A percentile compares a stretch with the other conserved stretches of the same genome.
These are phyloP conservation scores for Fusarium sp. DNA, from an alignment of 2,329 filamentous ascomycete genomes.

Conservation along the genomic window DNA sequence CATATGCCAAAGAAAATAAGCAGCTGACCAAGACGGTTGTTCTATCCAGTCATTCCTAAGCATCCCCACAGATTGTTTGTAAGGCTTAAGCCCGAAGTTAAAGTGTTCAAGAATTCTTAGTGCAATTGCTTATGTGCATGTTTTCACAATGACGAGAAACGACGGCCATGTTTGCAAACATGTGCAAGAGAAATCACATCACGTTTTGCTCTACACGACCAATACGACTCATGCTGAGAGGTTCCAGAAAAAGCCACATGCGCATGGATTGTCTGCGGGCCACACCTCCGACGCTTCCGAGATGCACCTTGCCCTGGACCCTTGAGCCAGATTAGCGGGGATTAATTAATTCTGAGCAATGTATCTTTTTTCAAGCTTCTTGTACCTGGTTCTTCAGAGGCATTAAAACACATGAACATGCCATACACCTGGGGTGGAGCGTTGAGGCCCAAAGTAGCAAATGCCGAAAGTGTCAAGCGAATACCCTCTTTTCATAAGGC, in stretches of 20 bases:
- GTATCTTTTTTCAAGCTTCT: slow-evolving; percentile 30
- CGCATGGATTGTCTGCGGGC: slow-evolving; percentile 4
- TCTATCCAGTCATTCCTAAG: background rate
- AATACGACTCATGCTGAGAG: slow-evolving; percentile 10
- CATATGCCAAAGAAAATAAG: slow-evolving; percentile 12
- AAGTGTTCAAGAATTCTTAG: background rate
- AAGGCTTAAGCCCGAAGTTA: slow-evolving; percentile 14
- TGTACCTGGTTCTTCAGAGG: slow-evolving; percentile 25
- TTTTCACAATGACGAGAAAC: slow-evolving; percentile 12
- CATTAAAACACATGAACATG: background rate
- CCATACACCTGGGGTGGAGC: slow-evolving; percentile 27
- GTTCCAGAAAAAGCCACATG: slow-evolving; percentile 22
- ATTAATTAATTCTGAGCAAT: background rate
- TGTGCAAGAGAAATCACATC: background rate
- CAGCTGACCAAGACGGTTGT: slow-evolving; percentile 22
- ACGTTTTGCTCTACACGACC: background rate
- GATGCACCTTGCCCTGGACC: slow-evolving; percentile 3
- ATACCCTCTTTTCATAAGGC: slow-evolving; percentile 9
- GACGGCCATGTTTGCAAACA: background rate
- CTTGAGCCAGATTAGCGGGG: background rate
- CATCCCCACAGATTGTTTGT: slow-evolving; percentile 19
- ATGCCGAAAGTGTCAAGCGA: slow-evolving; percentile 19
- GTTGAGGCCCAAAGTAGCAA: background rate
- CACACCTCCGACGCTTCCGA: slow-evolving; percentile 38
- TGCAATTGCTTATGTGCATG: background rate